phyloP scores from a whole-genome alignment of 164 flowering plant species.

The Sextonia rubra region DNA sequence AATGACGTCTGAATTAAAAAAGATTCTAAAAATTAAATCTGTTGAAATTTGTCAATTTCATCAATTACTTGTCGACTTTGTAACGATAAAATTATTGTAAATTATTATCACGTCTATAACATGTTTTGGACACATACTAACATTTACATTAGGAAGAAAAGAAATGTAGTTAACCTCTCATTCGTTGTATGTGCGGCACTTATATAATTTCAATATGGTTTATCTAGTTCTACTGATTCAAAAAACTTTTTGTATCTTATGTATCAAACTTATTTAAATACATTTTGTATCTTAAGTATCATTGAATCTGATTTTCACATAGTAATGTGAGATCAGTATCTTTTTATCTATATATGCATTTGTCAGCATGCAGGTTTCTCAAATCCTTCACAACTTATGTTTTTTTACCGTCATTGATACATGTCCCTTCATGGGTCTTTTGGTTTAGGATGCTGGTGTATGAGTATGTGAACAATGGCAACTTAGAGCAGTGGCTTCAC shows the following conservation, averaged over 20 bases:
- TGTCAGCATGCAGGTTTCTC: background rate
- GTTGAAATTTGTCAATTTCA: background rate
- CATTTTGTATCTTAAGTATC: background rate
- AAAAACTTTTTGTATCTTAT: background rate
- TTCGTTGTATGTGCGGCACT: too few relatives aligned
- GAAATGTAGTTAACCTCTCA: too few relatives aligned
- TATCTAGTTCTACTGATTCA: background rate
- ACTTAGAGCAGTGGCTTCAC: slow-evolving; percentile 39
- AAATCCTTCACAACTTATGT: background rate
- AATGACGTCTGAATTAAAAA: too few relatives aligned
- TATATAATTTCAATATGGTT: background rate
- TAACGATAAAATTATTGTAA: too few relatives aligned
- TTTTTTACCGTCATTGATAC: background rate
- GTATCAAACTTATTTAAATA: background rate
- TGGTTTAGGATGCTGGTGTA: slow-evolving; percentile 17
- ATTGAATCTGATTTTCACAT: background rate
- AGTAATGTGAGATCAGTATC: background rate
- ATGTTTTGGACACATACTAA: background rate
- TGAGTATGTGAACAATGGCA: slow-evolving; percentile 23
- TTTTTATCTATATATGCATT: background rate
- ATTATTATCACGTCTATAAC: background rate
- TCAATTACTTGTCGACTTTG: background rate
- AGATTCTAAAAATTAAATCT: too few relatives aligned
- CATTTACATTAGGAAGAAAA: background rate
- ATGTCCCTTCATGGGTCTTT: background rate